phyloP scores from a whole-genome alignment of 169 alveolate species.

The Plasmodium ovale region DNA sequence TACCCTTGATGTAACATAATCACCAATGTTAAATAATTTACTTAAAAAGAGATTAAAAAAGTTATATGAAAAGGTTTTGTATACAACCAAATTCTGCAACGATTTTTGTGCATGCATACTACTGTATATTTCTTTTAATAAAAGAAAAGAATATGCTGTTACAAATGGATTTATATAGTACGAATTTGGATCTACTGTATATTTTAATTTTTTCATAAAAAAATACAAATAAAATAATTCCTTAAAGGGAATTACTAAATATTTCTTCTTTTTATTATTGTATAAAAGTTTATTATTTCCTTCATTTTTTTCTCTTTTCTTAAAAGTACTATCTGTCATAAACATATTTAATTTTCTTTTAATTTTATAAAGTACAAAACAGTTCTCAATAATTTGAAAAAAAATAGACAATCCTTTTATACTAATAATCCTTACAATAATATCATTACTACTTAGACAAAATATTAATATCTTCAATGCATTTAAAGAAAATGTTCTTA shows the following conservation, averaged over 20 bases:
- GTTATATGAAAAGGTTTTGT: conserved; percentile 37
- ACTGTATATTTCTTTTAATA: conserved; percentile 47
- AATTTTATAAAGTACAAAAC: conserved; percentile 69
- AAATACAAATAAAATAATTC: conserved; percentile 68
- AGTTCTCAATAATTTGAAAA: conserved; percentile 55
- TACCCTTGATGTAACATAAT: conserved; percentile 13
- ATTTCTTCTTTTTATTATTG: conserved; percentile 4
- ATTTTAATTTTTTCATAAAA: conserved; percentile 71
- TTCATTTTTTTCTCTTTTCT: background rate
- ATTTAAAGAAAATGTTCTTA: conserved; percentile 37
- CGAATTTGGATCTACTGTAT: conserved; percentile 67
- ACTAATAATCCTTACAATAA: conserved; percentile 70
- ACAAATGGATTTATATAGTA: conserved; percentile 67
- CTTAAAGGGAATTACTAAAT: conserved; percentile 56
- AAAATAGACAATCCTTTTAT: conserved; percentile 73
- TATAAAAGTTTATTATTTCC: background rate
- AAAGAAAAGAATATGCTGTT: conserved; percentile 54
- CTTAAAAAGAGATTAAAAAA: conserved; percentile 41
- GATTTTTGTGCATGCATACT: background rate
- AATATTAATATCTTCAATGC: conserved; percentile 69
- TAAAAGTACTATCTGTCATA: background rate
- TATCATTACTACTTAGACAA: conserved; percentile 73
- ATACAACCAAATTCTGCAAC: conserved; percentile 18
- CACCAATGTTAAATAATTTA: conserved; percentile 9
- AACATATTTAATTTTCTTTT: conserved; percentile 28